phyloP scores from a whole-genome alignment of 2,329 filamentous ascomycete species.

The Talaromyces sp. region DNA sequence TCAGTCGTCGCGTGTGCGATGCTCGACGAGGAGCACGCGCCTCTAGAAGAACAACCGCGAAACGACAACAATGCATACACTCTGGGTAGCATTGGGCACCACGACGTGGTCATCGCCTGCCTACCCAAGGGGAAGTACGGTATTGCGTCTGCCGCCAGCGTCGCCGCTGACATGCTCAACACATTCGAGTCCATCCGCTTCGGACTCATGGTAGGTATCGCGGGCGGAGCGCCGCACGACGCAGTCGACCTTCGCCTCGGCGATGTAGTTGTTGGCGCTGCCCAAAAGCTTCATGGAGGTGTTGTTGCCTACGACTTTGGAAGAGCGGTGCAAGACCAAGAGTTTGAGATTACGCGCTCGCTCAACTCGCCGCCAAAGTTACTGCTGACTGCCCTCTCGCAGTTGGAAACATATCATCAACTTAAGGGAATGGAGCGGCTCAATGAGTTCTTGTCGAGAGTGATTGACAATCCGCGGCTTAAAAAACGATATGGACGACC shows the following conservation, averaged over 20 bases:
- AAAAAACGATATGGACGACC: not conserved
- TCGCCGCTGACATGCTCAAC: not conserved
- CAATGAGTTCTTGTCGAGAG: not conserved
- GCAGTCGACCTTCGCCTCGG: not conserved
- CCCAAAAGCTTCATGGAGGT: not conserved
- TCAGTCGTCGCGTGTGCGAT: slow-evolving; percentile 29
- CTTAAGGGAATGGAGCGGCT: not conserved
- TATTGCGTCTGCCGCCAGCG: not conserved
- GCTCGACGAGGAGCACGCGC: slow-evolving; percentile 31
- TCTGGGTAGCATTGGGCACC: slow-evolving; percentile 16
- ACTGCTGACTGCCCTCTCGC: not conserved
- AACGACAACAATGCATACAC: slow-evolving; percentile 19
- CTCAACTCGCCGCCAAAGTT: not conserved
- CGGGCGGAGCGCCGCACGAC: not conserved
- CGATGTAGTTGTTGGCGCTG: not conserved
- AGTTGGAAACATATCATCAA: not conserved
- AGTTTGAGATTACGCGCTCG: not conserved
- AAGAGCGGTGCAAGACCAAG: not conserved
- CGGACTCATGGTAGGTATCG: not conserved
- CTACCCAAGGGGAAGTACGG: slow-evolving; percentile 14
- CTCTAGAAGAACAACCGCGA: slow-evolving; percentile 10
- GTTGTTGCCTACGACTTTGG: not conserved
- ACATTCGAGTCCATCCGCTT: slow-evolving; percentile 1
- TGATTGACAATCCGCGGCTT: not conserved
- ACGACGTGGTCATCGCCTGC: slow-evolving; percentile 21